phyloP scores from a whole-genome alignment of 108 stramenopile genomes.

The Pinguiococcus pyrenoidosus region DNA sequence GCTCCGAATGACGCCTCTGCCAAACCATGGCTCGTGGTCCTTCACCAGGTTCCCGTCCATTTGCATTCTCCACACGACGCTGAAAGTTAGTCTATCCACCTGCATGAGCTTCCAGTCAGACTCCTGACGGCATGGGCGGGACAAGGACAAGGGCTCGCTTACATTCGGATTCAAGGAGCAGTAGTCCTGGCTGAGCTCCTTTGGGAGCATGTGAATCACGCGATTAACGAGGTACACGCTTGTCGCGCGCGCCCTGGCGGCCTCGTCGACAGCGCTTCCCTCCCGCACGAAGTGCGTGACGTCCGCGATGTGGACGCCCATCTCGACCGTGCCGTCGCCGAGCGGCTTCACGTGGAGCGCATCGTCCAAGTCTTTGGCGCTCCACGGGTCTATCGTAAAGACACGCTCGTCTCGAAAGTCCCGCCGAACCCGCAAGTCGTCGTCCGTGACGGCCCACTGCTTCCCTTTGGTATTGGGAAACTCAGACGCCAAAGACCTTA shows the following conservation, averaged over 20 bases:
- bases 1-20: constrained; percentile 75
- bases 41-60: constrained; percentile 63
- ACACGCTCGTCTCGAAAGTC: constrained; percentile 19
- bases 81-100: constrained; percentile 82
- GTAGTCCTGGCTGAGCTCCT: constrained; percentile 71
- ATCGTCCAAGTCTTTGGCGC: constrained; percentile 87
- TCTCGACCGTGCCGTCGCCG: constrained; percentile 14
- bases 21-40: constrained; percentile 63
- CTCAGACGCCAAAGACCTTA: too few relatives aligned
- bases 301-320: constrained; percentile 96
- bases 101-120: constrained; percentile 1
- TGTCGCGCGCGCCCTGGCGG: constrained; percentile 71
- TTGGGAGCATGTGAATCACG: constrained; percentile 77
- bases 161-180: not conserved
- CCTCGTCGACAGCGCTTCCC: constrained; percentile 63
- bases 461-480: too few relatives aligned
- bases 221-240: constrained; percentile 88
- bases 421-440: too few relatives aligned
- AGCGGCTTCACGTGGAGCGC: constrained; percentile 61
- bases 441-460: too few relatives aligned
- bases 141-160: constrained; percentile 8
- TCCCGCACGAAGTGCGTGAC: constrained; percentile 77
- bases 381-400: constrained; percentile 79
- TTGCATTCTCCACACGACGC: constrained; percentile 85
- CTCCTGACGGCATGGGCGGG: constrained; percentile 20